Evolutionary conservation across 2,329 filamentous ascomycete species (phyloP).

Genomic region (Pleurostoma richardsiae): DNA sequence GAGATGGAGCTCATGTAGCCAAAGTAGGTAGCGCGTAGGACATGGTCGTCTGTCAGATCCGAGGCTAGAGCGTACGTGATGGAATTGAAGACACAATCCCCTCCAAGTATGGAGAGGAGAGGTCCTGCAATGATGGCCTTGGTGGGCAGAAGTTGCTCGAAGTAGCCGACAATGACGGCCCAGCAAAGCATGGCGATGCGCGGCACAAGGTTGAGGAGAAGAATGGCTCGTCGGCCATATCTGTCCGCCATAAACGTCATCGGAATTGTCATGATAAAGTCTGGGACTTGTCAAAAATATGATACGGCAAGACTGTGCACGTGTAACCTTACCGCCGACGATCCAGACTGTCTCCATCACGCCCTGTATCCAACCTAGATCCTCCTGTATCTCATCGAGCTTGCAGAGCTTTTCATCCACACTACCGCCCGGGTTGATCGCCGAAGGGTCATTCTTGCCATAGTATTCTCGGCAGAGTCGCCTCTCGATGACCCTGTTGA

Average conservation of each 20-base stretch:
- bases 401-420: slow-evolving; percentile 51
- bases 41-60: slow-evolving; percentile 34
- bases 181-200: slow-evolving; percentile 32
- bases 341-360: slow-evolving; percentile 43
- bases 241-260: slow-evolving; percentile 38
- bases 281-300: slow-evolving; percentile 16
- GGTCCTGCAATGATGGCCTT: slow-evolving; percentile 34
- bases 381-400: slow-evolving; percentile 41
- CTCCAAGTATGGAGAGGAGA: slow-evolving; percentile 37
- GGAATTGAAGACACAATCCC: slow-evolving; percentile 46
- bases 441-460: slow-evolving; percentile 27
- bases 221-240: slow-evolving; percentile 30
- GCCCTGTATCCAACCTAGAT: slow-evolving; percentile 47
- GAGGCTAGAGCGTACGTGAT: slow-evolving; percentile 41
- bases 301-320: neutral
- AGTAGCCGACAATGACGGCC: slow-evolving; percentile 32
- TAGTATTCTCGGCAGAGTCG: slow-evolving; percentile 48
- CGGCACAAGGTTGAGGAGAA: slow-evolving; percentile 38
- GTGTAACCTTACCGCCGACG: slow-evolving; percentile 32
- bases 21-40: slow-evolving; percentile 39
- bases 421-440: slow-evolving; percentile 25
- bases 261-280: slow-evolving; percentile 44
- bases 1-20: slow-evolving; percentile 44
- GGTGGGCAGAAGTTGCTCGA: slow-evolving; percentile 27
- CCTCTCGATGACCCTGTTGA: slow-evolving; percentile 39